A percentile compares a stretch with the other conserved stretches of the same genome.
Conservation (phyloP, 2,329 filamentous ascomycete species). For the Colletotrichum nymphaeae region DNA sequence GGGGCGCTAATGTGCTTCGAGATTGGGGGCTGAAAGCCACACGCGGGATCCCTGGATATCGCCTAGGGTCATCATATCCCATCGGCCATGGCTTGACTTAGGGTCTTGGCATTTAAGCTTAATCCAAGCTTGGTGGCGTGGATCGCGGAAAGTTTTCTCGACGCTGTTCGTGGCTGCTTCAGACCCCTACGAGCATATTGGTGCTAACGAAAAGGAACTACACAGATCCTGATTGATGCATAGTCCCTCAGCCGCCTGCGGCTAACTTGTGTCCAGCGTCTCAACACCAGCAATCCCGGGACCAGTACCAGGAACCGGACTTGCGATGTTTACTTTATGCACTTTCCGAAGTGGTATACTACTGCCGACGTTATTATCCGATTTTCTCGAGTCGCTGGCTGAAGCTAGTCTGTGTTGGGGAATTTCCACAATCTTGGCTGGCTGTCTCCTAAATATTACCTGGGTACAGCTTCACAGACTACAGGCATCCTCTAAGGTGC, state of each 20-base stretch:
- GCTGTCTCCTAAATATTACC: no score
- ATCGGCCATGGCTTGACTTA: neutral
- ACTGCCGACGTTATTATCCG: neutral
- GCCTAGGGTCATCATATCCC: neutral
- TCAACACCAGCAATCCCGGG: neutral
- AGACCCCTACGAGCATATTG: neutral
- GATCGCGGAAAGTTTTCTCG: neutral
- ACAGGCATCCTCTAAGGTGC: neutral
- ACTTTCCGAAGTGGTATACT: no score
- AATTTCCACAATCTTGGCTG: neutral
- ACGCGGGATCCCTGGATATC: neutral
- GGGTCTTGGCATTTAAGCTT: constrained; percentile 12
- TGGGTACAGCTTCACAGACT: no score
- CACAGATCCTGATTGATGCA: neutral
- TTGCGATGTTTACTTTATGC: neutral
- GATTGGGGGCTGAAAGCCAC: neutral
- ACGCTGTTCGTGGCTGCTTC: neutral
- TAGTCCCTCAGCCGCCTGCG: neutral
- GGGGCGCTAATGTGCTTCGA: neutral
- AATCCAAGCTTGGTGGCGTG: neutral
- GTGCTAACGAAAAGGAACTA: neutral
- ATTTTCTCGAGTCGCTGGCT: neutral
- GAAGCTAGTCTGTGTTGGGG: neutral
- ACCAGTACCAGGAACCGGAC: neutral
- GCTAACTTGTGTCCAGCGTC: neutral